Percentiles rank a stretch among this genome's conserved stretches.
phyloP scores from a whole-genome alignment of 257 asterid species.

The Marsdenia floribunda region DNA sequence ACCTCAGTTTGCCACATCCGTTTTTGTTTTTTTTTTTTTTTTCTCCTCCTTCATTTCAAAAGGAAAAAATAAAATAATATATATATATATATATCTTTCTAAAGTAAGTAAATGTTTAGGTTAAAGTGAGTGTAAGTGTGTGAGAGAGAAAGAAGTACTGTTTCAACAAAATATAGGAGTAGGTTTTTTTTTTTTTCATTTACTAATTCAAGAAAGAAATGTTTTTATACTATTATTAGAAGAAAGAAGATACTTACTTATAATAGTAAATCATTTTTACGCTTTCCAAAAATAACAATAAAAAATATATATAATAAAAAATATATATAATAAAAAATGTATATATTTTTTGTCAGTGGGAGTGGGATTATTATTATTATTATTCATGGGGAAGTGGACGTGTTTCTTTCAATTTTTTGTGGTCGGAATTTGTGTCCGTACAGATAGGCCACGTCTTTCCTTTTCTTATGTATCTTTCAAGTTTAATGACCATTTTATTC shows the following conservation, averaged over 20 bases:
- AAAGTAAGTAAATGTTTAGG: not conserved
- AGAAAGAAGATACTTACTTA: not conserved
- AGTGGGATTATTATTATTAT: too few species aligned
- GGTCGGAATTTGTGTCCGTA: slow-evolving; percentile 19
- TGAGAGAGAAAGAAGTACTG: not conserved
- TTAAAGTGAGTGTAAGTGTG: not conserved
- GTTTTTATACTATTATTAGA: too few species aligned
- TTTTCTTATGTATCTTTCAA: not conserved
- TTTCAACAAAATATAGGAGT: too few species aligned
- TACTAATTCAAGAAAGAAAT: too few species aligned
- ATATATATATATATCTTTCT: too few species aligned
- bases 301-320: too few species aligned
- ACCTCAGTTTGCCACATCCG: slow-evolving; percentile 8
- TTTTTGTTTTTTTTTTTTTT: not conserved
- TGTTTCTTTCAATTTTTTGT: slow-evolving; percentile 3
- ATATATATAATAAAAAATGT: too few species aligned
- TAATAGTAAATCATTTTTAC: not conserved
- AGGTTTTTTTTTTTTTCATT: too few species aligned
- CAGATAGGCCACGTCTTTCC: slow-evolving; percentile 13
- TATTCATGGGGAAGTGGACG: not conserved
- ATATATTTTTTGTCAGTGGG: not conserved
- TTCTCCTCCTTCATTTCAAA: not conserved
- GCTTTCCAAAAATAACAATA: too few species aligned
- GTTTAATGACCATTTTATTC: too few species aligned
- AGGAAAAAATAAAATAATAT: too few species aligned